Evolutionary conservation across 495 filamentous ascomycete species (phyloP).

Genomic region (Cudoniella acicularis): DNA sequence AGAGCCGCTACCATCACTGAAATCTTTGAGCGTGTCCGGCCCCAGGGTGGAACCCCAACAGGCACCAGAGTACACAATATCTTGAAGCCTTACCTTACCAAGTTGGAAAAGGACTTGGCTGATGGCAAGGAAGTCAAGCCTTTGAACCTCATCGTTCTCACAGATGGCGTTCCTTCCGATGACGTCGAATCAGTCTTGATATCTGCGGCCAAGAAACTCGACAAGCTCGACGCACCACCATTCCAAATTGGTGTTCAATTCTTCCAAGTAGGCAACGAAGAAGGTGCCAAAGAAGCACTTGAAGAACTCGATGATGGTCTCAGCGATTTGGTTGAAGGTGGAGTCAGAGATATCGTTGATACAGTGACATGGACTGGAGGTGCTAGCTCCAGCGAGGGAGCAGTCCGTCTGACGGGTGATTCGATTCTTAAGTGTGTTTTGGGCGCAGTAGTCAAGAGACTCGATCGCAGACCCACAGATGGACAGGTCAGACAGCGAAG

Average conservation of each 20-base stretch:
- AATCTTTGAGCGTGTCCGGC: constrained; percentile 65
- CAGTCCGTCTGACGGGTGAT: constrained; percentile 45
- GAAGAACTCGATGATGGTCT: constrained; percentile 78
- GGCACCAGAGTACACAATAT: constrained; percentile 71
- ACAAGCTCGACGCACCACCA: constrained; percentile 65
- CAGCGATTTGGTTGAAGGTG: constrained; percentile 43
- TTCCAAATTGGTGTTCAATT: constrained; percentile 96
- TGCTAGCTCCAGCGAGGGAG: constrained; percentile 31
- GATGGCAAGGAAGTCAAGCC: constrained; percentile 62
- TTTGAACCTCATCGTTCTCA: constrained; percentile 90
- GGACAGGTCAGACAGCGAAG: constrained; percentile 18
- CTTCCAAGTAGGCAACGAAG: constrained; percentile 87
- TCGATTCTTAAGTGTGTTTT: constrained; percentile 67
- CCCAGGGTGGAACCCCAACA: constrained; percentile 68
- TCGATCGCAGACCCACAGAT: constrained; percentile 48
- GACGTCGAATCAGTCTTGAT: constrained; percentile 70
- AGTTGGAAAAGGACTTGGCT: constrained; percentile 35
- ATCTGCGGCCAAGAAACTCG: constrained; percentile 63
- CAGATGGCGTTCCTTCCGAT: constrained; percentile 83
- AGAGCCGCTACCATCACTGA: constrained; percentile 47
- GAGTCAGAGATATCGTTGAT: constrained; percentile 87
- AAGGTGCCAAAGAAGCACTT: constrained; percentile 57
- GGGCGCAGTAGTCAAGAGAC: constrained; percentile 62
- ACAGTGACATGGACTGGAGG: constrained; percentile 70
- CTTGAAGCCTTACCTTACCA: constrained; percentile 62